Evolutionary conservation across 441 rosid species (phyloP), one percentile per base, ranked within the genome.

Genomic region (Erodium trifolium): DNA sequence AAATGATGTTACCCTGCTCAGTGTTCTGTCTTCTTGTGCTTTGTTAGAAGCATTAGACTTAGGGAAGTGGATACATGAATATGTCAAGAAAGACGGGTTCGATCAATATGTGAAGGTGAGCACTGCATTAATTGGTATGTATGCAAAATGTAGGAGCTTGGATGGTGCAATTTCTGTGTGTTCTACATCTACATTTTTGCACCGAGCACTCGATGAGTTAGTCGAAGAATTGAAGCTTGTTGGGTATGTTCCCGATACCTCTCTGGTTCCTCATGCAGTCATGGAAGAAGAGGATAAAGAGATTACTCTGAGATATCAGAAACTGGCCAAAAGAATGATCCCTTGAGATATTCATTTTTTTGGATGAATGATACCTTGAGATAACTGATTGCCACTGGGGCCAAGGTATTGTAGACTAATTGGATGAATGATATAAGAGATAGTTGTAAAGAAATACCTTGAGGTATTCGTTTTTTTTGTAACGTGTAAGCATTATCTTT

Each of bases 111-210:
- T 87, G 71, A 92, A 92, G 49, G 94, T 87, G 72, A 88, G 82
- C 29, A 90, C 95, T 10, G 92, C 93, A 3, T 80, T 87, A 67
- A 83, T 92, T 14, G 89, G 86, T 75, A 88, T 88, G 96, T 88
- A 82, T 80, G 89, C 91, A 0, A 91, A 91, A 74, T 89, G 92
- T 4, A 96, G 96, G 70, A 85, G 92, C 81, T 88, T 89, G 82
- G 85, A 84, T 66, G 84, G 83, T 71, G 85, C 97, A 0, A 75
- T 88, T 74, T 79, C 74, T 67, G 72, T 84, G n/a, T 89, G 70
- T 67, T 74, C 83, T 49, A 29, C 14, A 64, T 72, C 80, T 12
- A 67, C 80, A 3, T 75, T 74, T 12, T 71, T 85, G 69, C 85
- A 76, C 55, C 81, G 59, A 17, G 80, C 79, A 0, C 75, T 85